A percentile compares a stretch with the other conserved stretches of the same genome.
These are phyloP conservation scores for Lactifluus rugatus DNA, from an alignment of 768 basidiomycete genomes.

Conservation along the genomic window DNA sequence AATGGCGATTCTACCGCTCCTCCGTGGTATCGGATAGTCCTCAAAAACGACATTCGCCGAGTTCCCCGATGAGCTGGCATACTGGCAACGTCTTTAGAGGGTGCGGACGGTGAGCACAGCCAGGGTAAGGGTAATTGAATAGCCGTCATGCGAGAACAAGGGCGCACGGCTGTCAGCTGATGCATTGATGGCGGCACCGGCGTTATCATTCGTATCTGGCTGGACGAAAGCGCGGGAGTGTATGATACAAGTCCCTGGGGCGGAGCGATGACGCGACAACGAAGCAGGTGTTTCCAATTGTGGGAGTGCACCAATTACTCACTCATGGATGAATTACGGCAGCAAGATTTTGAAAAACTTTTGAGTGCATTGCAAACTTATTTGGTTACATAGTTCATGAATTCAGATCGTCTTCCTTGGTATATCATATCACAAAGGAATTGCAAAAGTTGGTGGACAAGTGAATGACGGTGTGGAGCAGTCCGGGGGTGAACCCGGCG, in stretches of 20 bases:
- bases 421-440: background rate
- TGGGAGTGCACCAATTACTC: background rate
- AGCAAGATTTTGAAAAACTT: background rate
- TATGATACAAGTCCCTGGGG: slow-evolving; percentile 2
- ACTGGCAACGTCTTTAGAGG: background rate
- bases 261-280: slow-evolving; percentile 17
- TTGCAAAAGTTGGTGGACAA: background rate
- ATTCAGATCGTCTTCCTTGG: background rate
- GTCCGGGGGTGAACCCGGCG: slow-evolving; percentile 11
- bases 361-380: background rate
- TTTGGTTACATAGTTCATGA: background rate
- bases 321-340: slow-evolving; percentile 6
- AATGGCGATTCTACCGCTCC: background rate
- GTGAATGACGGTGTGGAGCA: background rate
- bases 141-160: background rate
- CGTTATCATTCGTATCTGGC: slow-evolving; percentile 16
- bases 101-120: background rate
- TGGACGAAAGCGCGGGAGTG: background rate
- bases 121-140: background rate
- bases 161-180: slow-evolving; percentile 15
- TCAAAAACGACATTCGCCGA: background rate
- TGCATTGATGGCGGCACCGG: slow-evolving; percentile 5
- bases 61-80: slow-evolving; percentile 9
- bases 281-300: slow-evolving; percentile 9
- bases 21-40: background rate